These are phyloP conservation scores for Microbotryum silenes-acaulis DNA, from an alignment of 1,284 basidiomycete species.

Conservation along the genomic window DNA sequence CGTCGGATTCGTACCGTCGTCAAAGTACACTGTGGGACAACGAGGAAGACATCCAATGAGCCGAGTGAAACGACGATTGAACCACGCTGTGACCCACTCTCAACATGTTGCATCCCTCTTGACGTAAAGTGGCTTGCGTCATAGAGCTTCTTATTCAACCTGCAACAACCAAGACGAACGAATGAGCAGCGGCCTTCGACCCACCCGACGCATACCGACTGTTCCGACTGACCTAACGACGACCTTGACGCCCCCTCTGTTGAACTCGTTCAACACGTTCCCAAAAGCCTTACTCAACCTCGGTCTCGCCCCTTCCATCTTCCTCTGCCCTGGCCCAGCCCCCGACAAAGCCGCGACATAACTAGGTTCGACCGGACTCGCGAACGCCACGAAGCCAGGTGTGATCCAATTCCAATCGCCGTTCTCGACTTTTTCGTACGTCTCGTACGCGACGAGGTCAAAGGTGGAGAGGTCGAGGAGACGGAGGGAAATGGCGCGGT, in stretches of 20 bases:
- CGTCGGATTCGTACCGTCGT: slow-evolving; percentile 95
- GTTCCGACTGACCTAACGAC: slow-evolving; percentile 53
- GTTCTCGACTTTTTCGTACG: slow-evolving; percentile 83
- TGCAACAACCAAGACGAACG: background rate
- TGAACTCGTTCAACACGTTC: slow-evolving; percentile 88
- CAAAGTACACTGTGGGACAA: slow-evolving; percentile 63
- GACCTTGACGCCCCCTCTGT: slow-evolving; percentile 75
- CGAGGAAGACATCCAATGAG: background rate
- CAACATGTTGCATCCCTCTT: slow-evolving; percentile 79
- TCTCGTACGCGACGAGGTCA: slow-evolving; percentile 72
- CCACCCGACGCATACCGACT: background rate
- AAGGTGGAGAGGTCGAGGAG: slow-evolving; percentile 90
- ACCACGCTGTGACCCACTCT: slow-evolving; percentile 39
- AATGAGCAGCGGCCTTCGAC: background rate
- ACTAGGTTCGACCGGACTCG: slow-evolving; percentile 71
- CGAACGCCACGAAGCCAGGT: slow-evolving; percentile 66
- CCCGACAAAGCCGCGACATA: slow-evolving; percentile 38
- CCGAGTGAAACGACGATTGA: background rate
- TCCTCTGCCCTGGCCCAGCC: slow-evolving; percentile 49
- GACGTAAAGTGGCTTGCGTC: slow-evolving; percentile 76
- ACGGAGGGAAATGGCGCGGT: slow-evolving; percentile 83
- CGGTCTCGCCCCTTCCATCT: slow-evolving; percentile 53
- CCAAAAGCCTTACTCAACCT: slow-evolving; percentile 68
- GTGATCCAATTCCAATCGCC: slow-evolving; percentile 96
- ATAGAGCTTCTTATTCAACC: slow-evolving; percentile 91